Evolutionary conservation across 805 yeast genomes (phyloP).

Genomic region (Ogataea polymorpha): DNA sequence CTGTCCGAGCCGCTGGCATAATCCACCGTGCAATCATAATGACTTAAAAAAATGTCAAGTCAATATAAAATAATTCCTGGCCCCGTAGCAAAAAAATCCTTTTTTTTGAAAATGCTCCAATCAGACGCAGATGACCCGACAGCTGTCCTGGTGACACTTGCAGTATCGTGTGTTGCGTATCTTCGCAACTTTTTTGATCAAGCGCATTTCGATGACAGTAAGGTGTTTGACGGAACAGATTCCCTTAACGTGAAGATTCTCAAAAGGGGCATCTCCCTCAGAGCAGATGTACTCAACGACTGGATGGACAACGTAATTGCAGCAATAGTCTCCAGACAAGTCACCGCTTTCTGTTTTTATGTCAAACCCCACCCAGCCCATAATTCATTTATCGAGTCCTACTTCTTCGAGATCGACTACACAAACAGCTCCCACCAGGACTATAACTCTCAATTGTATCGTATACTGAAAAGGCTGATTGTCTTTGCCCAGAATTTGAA

Average conservation of each 20-base stretch:
- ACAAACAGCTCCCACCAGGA: background rate
- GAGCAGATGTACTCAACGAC: constrained; percentile 47
- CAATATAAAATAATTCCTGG: too few relatives aligned
- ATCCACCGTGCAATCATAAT: constrained; percentile 7
- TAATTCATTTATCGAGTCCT: constrained; percentile 43
- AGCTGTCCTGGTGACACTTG: constrained; percentile 2
- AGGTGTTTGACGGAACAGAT: constrained; percentile 38
- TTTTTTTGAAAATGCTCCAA: background rate
- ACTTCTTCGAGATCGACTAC: constrained; percentile 36
- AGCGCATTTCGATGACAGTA: constrained; percentile 47
- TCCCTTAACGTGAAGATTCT: constrained; percentile 48
- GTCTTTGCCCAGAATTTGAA: constrained; percentile 52
- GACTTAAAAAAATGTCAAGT: background rate
- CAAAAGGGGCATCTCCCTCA: constrained; percentile 41
- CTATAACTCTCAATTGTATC: constrained; percentile 37
- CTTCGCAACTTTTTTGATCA: constrained; percentile 58
- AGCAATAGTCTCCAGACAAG: constrained; percentile 32
- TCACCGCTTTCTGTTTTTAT: constrained; percentile 44
- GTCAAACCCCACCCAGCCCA: constrained; percentile 40
- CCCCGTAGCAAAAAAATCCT: too few relatives aligned
- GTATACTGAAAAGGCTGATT: constrained; percentile 47
- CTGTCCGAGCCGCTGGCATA: constrained; percentile 3
- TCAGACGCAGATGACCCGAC: background rate
- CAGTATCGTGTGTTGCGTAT: constrained; percentile 43
- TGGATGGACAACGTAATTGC: constrained; percentile 47